Evolutionary conservation across 116 monocot genomes (phyloP).

Genomic region (Zostera marina): DNA sequence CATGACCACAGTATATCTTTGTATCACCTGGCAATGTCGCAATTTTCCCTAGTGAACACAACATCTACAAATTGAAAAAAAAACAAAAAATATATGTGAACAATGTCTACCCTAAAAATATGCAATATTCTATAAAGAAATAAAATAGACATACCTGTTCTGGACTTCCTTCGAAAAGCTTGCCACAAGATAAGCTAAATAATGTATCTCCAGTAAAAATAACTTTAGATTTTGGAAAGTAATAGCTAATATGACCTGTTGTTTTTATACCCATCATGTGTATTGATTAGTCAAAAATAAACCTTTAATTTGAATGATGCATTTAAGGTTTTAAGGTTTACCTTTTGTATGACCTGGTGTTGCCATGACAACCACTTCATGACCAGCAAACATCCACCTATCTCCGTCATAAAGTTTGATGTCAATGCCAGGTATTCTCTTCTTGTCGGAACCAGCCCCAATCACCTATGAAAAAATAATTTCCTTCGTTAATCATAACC

Average conservation of each 20-base stretch:
- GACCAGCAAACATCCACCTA: conserved; percentile 89
- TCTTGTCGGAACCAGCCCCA: conserved; percentile 55
- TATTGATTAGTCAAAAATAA: background rate
- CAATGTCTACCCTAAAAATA: background rate
- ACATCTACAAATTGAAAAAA: conserved; percentile 36
- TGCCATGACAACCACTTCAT: conserved; percentile 76
- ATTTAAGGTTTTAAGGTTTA: background rate
- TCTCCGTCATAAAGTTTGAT: conserved; percentile 75
- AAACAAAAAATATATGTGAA: conserved; percentile 1
- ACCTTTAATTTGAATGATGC: background rate
- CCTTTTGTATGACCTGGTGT: conserved; percentile 92
- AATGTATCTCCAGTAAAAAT: conserved; percentile 86
- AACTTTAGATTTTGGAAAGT: conserved; percentile 22
- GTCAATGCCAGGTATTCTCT: conserved; percentile 89
- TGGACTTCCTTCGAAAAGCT: conserved; percentile 84
- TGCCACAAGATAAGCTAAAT: conserved; percentile 89
- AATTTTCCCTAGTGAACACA: conserved; percentile 51
- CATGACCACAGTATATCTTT: conserved; percentile 82
- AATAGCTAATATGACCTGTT: conserved; percentile 76
- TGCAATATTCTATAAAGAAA: background rate
- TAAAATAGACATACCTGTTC: conserved; percentile 34
- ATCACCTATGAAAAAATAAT: conserved; percentile 35
- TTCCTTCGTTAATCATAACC: background rate
- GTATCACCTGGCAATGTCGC: conserved; percentile 69
- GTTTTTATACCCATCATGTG: background rate